Evolutionary conservation across 1,139 yeast genomes (phyloP).

Genomic region (Geotrichum restrictum): DNA sequence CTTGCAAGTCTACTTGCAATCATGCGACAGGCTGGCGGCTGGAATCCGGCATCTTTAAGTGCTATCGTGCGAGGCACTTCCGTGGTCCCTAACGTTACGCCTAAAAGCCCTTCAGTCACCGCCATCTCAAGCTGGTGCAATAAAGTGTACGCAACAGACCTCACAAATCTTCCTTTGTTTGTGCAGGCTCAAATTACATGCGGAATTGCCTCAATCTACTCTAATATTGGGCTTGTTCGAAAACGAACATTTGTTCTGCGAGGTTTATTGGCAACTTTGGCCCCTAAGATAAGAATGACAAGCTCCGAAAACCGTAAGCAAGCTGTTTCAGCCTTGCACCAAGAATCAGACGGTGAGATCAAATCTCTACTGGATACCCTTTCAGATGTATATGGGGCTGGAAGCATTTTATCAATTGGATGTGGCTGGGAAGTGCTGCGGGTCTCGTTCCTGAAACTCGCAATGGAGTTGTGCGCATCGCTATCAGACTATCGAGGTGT

Average conservation of each 20-base stretch:
- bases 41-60: conserved; percentile 45
- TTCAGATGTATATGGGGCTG: conserved; percentile 34
- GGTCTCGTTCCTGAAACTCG: conserved; percentile 53
- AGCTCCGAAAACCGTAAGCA: conserved; percentile 21
- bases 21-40: conserved; percentile 50
- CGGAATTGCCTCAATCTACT: conserved; percentile 62
- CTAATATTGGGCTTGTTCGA: conserved; percentile 57
- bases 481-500: conserved; percentile 48
- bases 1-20: conserved; percentile 58
- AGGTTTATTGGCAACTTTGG: conserved; percentile 51
- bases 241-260: conserved; percentile 69
- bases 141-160: conserved; percentile 46
- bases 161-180: conserved; percentile 43
- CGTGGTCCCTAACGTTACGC: conserved; percentile 28
- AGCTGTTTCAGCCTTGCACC: conserved; percentile 21
- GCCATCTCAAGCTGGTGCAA: conserved; percentile 39
- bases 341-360: conserved; percentile 27
- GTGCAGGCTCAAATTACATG: conserved; percentile 50
- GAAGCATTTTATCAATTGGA: conserved; percentile 32
- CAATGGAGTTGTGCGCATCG: conserved; percentile 52
- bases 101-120: conserved; percentile 28
- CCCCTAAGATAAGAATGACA: conserved; percentile 42
- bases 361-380: conserved; percentile 34
- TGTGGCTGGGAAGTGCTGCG: conserved; percentile 60
- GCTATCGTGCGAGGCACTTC: conserved; percentile 41